A percentile compares a stretch with the other conserved stretches of the same genome.
phyloP scores from a whole-genome alignment of 139 green algal species.

The Ulvella scutata region DNA sequence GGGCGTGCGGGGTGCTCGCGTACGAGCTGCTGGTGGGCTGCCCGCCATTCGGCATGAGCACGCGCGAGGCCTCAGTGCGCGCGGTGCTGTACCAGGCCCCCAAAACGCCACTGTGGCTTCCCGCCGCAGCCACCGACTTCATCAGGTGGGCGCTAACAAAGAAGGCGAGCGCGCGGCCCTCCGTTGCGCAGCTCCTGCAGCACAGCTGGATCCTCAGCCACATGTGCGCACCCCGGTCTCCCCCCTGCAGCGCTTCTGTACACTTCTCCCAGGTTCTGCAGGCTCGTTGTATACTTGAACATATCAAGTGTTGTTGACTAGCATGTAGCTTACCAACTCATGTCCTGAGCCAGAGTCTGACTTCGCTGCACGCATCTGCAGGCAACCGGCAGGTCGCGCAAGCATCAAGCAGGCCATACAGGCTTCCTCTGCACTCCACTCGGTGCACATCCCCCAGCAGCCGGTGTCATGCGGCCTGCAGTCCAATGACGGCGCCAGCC shows the following conservation, averaged over 20 bases:
- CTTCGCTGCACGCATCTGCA: no score
- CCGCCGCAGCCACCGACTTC: constrained; percentile 1
- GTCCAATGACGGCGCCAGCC: background rate
- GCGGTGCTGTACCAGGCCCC: background rate
- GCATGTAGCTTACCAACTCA: no score
- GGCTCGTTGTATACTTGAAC: no score
- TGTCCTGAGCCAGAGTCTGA: no score
- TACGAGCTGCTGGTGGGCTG: constrained; percentile 32
- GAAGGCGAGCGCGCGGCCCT: constrained; percentile 8
- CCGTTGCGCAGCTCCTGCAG: constrained; percentile 13
- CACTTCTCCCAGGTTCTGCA: no score
- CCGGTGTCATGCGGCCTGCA: background rate
- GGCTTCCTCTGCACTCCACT: no score
- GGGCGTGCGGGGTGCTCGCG: constrained; percentile 20
- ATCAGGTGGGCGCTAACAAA: constrained; percentile 12
- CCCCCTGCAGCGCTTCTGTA: no score
- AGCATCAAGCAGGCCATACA: no score
- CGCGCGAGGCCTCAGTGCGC: background rate
- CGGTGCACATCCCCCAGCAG: background rate
- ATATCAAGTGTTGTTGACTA: no score
- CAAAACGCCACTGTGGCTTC: background rate
- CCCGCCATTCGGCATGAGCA: constrained; percentile 18
- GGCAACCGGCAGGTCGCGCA: no score
- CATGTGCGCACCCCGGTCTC: background rate
- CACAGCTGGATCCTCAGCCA: constrained; percentile 16